Base-by-base conservation (phyloP, 2,329 filamentous ascomycete genomes). In the Colletotrichum cereale region DNA sequence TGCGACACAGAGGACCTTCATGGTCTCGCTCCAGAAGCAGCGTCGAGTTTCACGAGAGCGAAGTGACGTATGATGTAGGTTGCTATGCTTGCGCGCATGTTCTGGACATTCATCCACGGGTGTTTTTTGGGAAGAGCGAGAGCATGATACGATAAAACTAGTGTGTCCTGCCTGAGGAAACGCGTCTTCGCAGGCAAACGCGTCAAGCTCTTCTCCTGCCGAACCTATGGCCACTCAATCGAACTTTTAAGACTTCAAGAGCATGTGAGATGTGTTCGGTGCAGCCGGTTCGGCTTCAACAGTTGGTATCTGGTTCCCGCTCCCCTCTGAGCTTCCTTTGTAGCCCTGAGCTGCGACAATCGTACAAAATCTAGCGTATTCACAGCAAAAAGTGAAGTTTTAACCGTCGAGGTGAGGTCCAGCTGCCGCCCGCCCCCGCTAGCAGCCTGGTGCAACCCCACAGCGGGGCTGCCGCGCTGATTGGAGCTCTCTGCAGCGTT, bases 1-100 rank as follows among this genome's bases (percentile, higher is more conserved):
- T 52, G 87, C 87, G 76, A 89, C 87, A 74, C 87, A 89, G 16
- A 89, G 80, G 48, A 89, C 83, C 76, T 80, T 87, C 82, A 89
- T 89, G 79, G 84, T 86, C 29, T 29, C 36, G 18, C 38, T 29
- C 14, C 40, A 55, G 26, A 10, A 6, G 16, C 36, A 12, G 2
- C 21, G 21, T 48, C 21, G 6, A 18, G 21, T 34, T 34, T 36
- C 42, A 61, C 40, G 29, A n/a, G 26, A 36, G 42, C 5, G 3
- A 31, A 31, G 44, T 61, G 58, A 14, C 7, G 26, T 34, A 3
- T 34, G 18, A 24, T 36, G 21, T 3, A 38, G 56, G 12, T 12
- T 31, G 44, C 11, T 42, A 12, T 50, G n/a, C 8, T 31, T n/a
- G 40, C 6, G 11, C 8, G 40, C n/a, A 42, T 38, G 24, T 4